Conservation (phyloP, 2,329 filamentous ascomycete species). For the Cordyceps farinosa region DNA sequence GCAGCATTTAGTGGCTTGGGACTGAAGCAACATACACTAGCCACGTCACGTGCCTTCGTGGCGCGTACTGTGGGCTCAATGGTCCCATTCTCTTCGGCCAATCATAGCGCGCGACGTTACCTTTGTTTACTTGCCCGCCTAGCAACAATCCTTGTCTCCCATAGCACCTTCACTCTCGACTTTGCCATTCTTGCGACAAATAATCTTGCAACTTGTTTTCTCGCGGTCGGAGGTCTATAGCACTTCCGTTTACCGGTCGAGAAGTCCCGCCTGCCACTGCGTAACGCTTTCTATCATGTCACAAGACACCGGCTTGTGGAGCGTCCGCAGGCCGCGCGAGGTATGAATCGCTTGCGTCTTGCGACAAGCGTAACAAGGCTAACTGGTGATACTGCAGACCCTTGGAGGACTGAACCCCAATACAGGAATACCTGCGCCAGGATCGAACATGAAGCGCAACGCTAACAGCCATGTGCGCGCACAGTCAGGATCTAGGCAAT, state of each 20-base stretch:
- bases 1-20: not conserved
- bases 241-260: conserved; percentile 19
- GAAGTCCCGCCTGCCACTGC: not conserved
- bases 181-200: conserved; percentile 19
- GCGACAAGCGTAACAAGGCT: conserved; percentile 6
- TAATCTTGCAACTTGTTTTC: not conserved
- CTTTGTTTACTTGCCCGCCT: conserved; percentile 43
- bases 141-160: conserved; percentile 32
- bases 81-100: not conserved
- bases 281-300: conserved; percentile 55
- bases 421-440: conserved; percentile 81
- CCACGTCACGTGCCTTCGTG: conserved; percentile 27
- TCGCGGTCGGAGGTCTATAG: not conserved
- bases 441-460: conserved; percentile 88
- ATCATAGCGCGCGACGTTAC: conserved; percentile 17
- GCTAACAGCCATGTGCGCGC: conserved; percentile 72
- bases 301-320: conserved; percentile 84
- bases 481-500: conserved; percentile 77
- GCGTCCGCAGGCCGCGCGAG: conserved; percentile 86
- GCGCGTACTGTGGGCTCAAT: not conserved
- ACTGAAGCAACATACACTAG: not conserved
- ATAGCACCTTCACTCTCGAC: conserved; percentile 14
- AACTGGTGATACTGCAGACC: conserved; percentile 54
- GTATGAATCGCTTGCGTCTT: conserved; percentile 42
- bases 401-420: conserved; percentile 80